Evolutionary conservation across 805 yeast species (phyloP).

Genomic region (Candida morakotiae): DNA sequence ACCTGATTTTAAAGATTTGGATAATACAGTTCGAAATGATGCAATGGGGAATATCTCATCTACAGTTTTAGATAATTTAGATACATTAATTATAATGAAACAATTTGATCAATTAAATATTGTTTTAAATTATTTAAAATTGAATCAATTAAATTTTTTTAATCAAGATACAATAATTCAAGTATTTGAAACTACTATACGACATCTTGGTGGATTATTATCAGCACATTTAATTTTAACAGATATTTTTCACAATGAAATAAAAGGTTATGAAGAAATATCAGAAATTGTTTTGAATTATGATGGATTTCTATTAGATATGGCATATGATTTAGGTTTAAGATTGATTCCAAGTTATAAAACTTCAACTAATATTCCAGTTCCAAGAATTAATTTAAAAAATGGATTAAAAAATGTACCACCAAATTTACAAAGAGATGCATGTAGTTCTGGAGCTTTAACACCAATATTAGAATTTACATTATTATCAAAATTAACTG

Average conservation of each 20-base stretch:
- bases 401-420: constrained; percentile 49
- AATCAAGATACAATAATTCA: constrained; percentile 70
- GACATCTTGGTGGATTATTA: constrained; percentile 78
- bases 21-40: constrained; percentile 66
- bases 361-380: constrained; percentile 62
- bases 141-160: constrained; percentile 45
- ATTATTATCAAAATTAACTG: constrained; percentile 67
- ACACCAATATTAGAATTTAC: constrained; percentile 80
- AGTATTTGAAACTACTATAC: constrained; percentile 81
- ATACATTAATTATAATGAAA: constrained; percentile 70
- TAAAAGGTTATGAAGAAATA: constrained; percentile 30
- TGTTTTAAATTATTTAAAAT: constrained; percentile 24
- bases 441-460: constrained; percentile 86
- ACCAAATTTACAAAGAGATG: constrained; percentile 47
- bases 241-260: constrained; percentile 16
- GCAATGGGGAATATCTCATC: constrained; percentile 80
- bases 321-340: constrained; percentile 75
- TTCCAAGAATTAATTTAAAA: constrained; percentile 71
- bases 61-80: constrained; percentile 76
- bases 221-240: constrained; percentile 61
- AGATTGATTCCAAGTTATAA: constrained; percentile 68
- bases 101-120: constrained; percentile 51
- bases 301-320: constrained; percentile 64
- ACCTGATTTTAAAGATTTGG: constrained; percentile 51
- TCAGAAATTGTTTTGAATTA: constrained; percentile 35